These are phyloP conservation scores for Termitomyces sp. DNA, from an alignment of 768 basidiomycete genomes.

Conservation along the genomic window DNA sequence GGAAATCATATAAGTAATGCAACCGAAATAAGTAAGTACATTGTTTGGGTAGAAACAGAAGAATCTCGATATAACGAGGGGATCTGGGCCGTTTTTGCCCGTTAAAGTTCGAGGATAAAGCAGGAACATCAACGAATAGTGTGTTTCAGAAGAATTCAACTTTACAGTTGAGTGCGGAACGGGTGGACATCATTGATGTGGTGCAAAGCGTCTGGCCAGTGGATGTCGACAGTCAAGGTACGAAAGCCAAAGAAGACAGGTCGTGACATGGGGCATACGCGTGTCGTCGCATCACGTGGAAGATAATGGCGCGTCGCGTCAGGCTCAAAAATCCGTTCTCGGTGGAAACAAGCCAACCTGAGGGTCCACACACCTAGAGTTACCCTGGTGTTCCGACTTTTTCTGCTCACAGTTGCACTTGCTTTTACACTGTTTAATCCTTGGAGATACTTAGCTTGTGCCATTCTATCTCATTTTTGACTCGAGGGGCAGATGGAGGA, in stretches of 20 bases:
- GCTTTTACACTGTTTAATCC: background rate
- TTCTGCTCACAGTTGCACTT: background rate
- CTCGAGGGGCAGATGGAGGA: background rate
- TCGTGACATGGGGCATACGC: background rate
- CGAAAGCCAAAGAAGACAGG: background rate
- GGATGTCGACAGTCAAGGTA: background rate
- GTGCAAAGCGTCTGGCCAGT: conserved; percentile 8
- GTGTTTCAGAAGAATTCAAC: background rate
- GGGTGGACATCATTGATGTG: background rate
- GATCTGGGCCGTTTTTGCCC: conserved; percentile 5
- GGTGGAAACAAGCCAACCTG: background rate
- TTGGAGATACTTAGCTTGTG: background rate
- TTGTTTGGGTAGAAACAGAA: background rate
- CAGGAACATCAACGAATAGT: background rate
- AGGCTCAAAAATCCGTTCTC: background rate
- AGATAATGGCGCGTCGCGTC: background rate
- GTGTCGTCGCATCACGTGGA: background rate
- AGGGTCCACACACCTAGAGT: background rate
- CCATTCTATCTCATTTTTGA: background rate
- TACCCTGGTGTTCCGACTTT: background rate
- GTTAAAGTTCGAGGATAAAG: conserved; percentile 9
- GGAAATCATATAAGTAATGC: background rate
- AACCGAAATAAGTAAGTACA: background rate
- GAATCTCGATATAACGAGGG: conserved; percentile 2
- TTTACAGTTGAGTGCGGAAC: background rate